Evolutionary conservation across 177 flowering plant species (phyloP).

Genomic region (Tripterygium wilfordii): DNA sequence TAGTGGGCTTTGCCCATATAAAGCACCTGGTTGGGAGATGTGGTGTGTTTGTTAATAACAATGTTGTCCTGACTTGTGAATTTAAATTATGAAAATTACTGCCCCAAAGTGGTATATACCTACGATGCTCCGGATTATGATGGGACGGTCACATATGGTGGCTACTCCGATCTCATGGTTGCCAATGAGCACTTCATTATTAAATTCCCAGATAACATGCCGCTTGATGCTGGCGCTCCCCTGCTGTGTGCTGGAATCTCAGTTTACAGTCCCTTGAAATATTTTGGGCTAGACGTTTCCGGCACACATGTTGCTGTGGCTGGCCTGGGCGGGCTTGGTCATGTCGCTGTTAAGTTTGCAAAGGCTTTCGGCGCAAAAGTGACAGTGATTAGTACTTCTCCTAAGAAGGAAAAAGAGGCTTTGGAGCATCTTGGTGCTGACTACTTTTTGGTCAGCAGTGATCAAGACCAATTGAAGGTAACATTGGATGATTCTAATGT

Average conservation of each 20-base stretch:
- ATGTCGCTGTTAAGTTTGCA: constrained; percentile 47
- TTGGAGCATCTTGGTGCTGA: constrained; percentile 43
- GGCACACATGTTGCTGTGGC: constrained; percentile 43
- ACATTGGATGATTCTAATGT: neutral
- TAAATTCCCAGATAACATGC: constrained; percentile 31
- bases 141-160: constrained; percentile 56
- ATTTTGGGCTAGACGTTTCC: constrained; percentile 24
- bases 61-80: neutral
- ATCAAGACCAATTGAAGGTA: constrained; percentile 37
- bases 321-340: constrained; percentile 54
- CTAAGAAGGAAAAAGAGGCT: constrained; percentile 37
- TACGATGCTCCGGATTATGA: constrained; percentile 27
- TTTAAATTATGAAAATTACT: constrained; percentile 38
- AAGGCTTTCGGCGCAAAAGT: constrained; percentile 44
- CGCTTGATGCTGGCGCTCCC: constrained; percentile 41
- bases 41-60: too few relatives aligned
- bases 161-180: constrained; percentile 57
- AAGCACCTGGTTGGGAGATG: too few relatives aligned
- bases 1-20: too few relatives aligned
- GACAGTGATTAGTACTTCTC: constrained; percentile 44
- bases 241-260: constrained; percentile 47
- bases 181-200: constrained; percentile 32
- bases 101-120: constrained; percentile 29
- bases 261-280: constrained; percentile 41
- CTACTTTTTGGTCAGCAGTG: constrained; percentile 27